A percentile compares a stretch with the other conserved stretches of the same genome.
Evolutionary conservation across 2,329 filamentous ascomycete species (phyloP).

Genomic region (Aschersonia sp.): DNA sequence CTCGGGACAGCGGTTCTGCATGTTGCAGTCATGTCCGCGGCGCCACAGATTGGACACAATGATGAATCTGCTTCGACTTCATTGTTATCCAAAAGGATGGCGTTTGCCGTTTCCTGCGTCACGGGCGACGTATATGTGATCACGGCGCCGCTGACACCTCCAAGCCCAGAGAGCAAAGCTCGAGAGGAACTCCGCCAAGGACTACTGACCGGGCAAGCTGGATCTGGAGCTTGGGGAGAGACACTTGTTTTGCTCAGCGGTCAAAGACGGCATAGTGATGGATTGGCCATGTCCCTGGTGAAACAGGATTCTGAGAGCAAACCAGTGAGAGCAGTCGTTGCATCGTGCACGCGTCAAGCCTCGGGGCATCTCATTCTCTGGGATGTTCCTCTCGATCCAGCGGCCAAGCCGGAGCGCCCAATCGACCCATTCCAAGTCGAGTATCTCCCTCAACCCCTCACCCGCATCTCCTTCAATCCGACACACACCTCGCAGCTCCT

Average conservation of each 20-base stretch:
- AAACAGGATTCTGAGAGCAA: conserved; percentile 22
- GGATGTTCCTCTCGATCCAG: conserved; percentile 36
- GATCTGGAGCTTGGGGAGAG: conserved; percentile 50
- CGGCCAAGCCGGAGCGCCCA: conserved; percentile 12
- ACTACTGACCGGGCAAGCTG: conserved; percentile 37
- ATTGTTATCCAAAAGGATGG: conserved; percentile 39
- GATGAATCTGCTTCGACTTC: conserved; percentile 28
- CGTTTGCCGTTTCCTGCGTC: conserved; percentile 45
- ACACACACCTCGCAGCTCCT: conserved; percentile 43
- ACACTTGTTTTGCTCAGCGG: conserved; percentile 37
- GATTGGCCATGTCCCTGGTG: conserved; percentile 38
- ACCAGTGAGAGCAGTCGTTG: conserved; percentile 35
- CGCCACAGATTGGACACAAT: conserved; percentile 32
- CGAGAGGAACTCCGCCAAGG: conserved; percentile 35
- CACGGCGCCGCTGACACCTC: conserved; percentile 45
- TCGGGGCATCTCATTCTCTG: conserved; percentile 43
- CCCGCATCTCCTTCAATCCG: conserved; percentile 45
- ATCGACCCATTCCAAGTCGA: conserved; percentile 44
- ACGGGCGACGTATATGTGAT: conserved; percentile 42
- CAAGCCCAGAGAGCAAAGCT: conserved; percentile 43
- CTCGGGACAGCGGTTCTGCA: conserved; percentile 41
- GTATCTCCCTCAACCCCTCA: conserved; percentile 38
- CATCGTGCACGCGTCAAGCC: conserved; percentile 43
- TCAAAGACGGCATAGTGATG: conserved; percentile 36
- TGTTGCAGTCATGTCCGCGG: conserved; percentile 39